Base-by-base conservation (phyloP, 345 rosid species). In the Mercurialis annua region DNA sequence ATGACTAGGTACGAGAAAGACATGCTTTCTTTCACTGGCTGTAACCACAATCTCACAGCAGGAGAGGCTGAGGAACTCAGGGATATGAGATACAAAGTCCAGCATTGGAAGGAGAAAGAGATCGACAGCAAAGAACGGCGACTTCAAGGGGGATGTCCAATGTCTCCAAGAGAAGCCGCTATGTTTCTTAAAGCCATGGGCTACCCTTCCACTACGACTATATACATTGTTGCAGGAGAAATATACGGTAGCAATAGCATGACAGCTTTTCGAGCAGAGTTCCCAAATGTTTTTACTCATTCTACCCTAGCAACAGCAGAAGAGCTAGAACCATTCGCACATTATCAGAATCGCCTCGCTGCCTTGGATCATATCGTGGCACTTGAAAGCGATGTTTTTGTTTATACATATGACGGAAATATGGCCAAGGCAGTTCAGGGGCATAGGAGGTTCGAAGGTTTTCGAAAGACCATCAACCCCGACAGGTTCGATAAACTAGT, bases 371-470 rank as follows among this genome's bases (percentile, higher is more conserved):
- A 93, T 66, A 84, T 87, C 40, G 83, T 90, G 62, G 98, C 98
- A 31, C 85, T 90, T 61, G 94, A 90, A 75, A 93, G 98, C 55
- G 94, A 93, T 57, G 98, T 90, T 36, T 93, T 93, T 78, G 84
- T 89, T 54, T 87, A 90, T 72, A 90, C 98, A 5, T 90, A 93
- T 5, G 97, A 93, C 65, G 98, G 98, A 27, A 93, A 93, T 62
- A 93, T 93, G 98, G 98, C 98, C 15, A 93, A 87, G 78, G 97
- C 98, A 17, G 98, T 92, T 58, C 97, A 92, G 77, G 98, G 98
- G 33, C 98, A 92, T 47, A 65, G 98, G 75, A 76, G 82, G 64
- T 92, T 90, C 65, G 91, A 86, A 81, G 96, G 98, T 52, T 92
- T 88, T 64, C 76, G 87, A 51, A 92, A 85, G 78, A 86, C 97